Evolutionary conservation across 345 rosid species (phyloP).

Genomic region (Citrus reticulata): DNA sequence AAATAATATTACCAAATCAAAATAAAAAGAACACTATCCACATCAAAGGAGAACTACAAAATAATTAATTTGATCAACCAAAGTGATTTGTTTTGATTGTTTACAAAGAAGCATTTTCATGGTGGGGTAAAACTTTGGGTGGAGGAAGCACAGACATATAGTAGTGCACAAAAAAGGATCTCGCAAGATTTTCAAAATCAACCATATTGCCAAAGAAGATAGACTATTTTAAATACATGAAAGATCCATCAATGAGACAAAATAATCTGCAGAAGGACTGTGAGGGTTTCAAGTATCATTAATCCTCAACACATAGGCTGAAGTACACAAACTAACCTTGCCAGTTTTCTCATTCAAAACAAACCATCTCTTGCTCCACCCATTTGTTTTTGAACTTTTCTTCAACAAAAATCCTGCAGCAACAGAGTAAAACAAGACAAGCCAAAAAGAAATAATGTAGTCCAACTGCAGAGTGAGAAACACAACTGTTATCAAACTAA

Average conservation of each 20-base stretch:
- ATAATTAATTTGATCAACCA: not conserved
- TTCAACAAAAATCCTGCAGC: conserved; percentile 83
- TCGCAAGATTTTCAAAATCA: not conserved
- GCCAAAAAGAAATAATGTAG: not conserved
- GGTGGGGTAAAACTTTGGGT: not conserved
- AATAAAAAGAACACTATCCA: not conserved
- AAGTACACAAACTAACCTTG: conserved; percentile 53
- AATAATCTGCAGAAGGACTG: not conserved
- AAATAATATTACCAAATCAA: not conserved
- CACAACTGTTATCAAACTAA: not conserved
- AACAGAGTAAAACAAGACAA: conserved; percentile 5
- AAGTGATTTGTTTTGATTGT: not conserved
- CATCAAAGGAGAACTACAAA: not conserved
- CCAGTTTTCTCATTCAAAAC: conserved; percentile 96
- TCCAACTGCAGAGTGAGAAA: not conserved
- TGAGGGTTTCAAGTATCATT: not conserved
- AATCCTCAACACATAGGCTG: not conserved
- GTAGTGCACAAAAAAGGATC: not conserved
- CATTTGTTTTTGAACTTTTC: conserved; percentile 88
- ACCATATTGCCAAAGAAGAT: not conserved
- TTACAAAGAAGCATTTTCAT: not conserved
- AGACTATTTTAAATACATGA: not conserved
- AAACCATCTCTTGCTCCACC: conserved; percentile 96
- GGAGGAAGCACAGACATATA: not conserved
- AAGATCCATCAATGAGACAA: not conserved